phyloP scores from a whole-genome alignment of 2,329 filamentous ascomycete species.

The Furcasterigmium furcatum region DNA sequence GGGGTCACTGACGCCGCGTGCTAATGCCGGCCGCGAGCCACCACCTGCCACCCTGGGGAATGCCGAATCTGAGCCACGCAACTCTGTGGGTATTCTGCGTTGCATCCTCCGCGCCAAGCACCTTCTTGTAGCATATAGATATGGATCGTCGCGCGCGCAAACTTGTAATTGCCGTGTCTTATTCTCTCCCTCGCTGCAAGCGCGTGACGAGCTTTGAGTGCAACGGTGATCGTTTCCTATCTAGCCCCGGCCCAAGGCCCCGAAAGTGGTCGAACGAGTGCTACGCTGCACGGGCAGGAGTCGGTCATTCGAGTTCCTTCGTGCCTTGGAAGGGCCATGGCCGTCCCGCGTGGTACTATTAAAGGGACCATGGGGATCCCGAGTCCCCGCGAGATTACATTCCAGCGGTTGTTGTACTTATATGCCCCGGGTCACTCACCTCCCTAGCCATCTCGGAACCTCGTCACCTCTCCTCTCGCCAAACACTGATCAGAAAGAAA shows the following conservation, averaged over 20 bases:
- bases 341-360: neutral
- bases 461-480: neutral
- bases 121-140: constrained; percentile 1
- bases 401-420: neutral
- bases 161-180: constrained; percentile 1
- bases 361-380: neutral
- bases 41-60: constrained; percentile 1
- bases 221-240: constrained; percentile 1
- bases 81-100: neutral
- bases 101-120: constrained; percentile 1
- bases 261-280: neutral
- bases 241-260: constrained; percentile 2
- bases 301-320: constrained; percentile 1
- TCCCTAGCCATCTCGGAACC: neutral
- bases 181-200: neutral
- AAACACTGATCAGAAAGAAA: neutral
- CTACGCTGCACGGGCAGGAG: constrained; percentile 1
- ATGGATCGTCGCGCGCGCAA: constrained; percentile 1
- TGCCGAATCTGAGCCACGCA: neutral
- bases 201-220: neutral
- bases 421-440: neutral
- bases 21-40: neutral
- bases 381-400: neutral
- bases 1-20: neutral
- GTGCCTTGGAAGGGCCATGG: neutral